Evolutionary conservation across 352 stramenopile species (phyloP), one percentile per base, ranked within the genome.

Genomic region (Phytophthora uliginosa): DNA sequence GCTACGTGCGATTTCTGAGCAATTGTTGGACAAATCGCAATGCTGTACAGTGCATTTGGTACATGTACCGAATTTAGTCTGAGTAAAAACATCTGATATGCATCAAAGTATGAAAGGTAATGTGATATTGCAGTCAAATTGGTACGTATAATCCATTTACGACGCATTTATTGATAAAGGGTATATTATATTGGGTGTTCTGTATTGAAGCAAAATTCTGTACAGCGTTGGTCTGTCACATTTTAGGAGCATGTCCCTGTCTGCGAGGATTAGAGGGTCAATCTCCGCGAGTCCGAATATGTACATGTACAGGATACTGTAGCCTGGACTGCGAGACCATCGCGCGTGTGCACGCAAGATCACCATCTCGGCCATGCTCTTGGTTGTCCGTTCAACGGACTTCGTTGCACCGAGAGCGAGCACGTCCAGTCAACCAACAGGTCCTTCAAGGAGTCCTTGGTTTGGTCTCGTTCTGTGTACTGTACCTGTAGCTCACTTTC

Each of bases 201-300:
- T 31, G 7, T 31, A 4, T 31, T 6, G 26, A 31, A 31, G 26
- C 26, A 31, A 31, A 31, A 2, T 4, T 31, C 26, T 31, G 26
- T 31, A 31, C 26, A 7, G 26, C 69, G 42, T 65, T 70, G 22
- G 59, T 70, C 62, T 74, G 63, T 69, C 63, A 72, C 56, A 66
- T 68, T 68, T 76, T 51, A 47, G 51, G 24, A 62, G 45, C 18
- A 40, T 2, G n/a, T 73, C 63, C 69, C 57, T 63, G 51, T 73
- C 63, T 64, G 47, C n/a, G 18, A 51, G 40, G 69, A 76, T 76
- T 76, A 73, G 69, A 64, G 51, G 51, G 51, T 76, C 68, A 76
- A 66, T 68, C 18, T 26, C 45, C 13, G 18, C 45, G 45, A 8
- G 45, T 52, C 45, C 45, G 45, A 52, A 52, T 52, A n/a, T 52